Percentiles rank a stretch among this genome's conserved stretches.
phyloP scores from a whole-genome alignment of 129 eudicot species.

The Smallanthus sonchifolius region DNA sequence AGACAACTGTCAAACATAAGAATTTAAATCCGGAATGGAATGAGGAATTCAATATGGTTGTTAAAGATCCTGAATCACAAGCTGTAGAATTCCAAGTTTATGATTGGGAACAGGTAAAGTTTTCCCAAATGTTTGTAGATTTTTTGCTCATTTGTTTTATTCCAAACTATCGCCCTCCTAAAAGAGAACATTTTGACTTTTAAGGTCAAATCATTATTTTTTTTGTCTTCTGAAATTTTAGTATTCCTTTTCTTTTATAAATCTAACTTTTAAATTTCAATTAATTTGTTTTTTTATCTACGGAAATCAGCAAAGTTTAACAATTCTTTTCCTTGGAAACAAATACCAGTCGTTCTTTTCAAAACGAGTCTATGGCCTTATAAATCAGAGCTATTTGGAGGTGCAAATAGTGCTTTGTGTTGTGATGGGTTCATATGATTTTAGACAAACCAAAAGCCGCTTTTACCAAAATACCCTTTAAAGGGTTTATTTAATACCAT shows the following conservation, averaged over 20 bases:
- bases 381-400: background rate
- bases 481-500: background rate
- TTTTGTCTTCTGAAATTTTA: background rate
- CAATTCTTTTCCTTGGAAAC: background rate
- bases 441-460: background rate
- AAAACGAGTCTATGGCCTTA: background rate
- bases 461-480: conserved; percentile 3
- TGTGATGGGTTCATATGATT: background rate
- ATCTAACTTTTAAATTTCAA: background rate
- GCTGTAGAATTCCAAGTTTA: conserved; percentile 58
- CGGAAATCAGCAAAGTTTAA: background rate
- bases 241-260: background rate
- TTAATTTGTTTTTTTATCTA: background rate
- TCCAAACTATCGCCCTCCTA: background rate
- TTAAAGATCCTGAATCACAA: conserved; percentile 84
- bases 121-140: background rate
- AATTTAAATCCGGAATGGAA: conserved; percentile 96
- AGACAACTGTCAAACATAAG: conserved; percentile 78
- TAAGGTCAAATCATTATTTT: background rate
- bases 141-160: background rate
- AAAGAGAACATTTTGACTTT: background rate
- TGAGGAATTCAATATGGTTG: conserved; percentile 70
- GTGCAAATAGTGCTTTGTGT: background rate
- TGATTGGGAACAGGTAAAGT: conserved; percentile 87
- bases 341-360: background rate